Conservation (phyloP, 139 green algal species). For the Pedinophyceae sp. region DNA sequence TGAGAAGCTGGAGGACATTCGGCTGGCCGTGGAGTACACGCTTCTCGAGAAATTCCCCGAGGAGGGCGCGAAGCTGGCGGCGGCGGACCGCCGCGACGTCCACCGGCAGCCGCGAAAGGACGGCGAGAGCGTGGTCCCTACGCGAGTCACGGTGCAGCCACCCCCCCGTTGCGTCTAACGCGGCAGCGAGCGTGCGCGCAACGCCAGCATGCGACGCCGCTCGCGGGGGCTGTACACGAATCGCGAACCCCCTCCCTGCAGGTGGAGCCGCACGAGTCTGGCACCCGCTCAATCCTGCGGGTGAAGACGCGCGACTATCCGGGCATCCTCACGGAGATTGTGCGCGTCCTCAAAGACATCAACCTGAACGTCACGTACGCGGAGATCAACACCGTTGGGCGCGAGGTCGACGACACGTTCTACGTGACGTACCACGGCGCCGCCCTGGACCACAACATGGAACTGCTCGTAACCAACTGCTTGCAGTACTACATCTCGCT, state of each 20-base stretch:
- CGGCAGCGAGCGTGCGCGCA: too few species aligned
- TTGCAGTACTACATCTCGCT: slow-evolving; percentile 86
- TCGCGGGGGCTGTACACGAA: too few species aligned
- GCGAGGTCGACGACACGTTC: slow-evolving; percentile 63
- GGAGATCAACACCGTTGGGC: slow-evolving; percentile 61
- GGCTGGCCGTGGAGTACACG: neutral
- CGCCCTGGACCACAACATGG: slow-evolving; percentile 65
- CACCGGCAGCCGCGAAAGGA: too few species aligned
- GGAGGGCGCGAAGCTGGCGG: neutral
- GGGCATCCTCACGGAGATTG: slow-evolving; percentile 24
- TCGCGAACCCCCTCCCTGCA: too few species aligned
- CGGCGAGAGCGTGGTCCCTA: too few species aligned
- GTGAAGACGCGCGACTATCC: neutral
- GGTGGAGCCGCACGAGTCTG: neutral
- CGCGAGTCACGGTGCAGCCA: too few species aligned
- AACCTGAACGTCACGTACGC: slow-evolving; percentile 87
- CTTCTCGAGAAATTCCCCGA: neutral
- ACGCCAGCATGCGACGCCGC: too few species aligned
- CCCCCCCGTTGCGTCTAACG: too few species aligned
- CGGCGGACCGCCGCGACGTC: too few species aligned
- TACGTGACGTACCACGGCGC: slow-evolving; percentile 85
- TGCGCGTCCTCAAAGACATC: slow-evolving; percentile 74
- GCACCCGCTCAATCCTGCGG: neutral
- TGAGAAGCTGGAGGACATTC: neutral
- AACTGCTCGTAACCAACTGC: slow-evolving; percentile 65